phyloP scores from a whole-genome alignment of 805 yeast species.

The Teunomyces atbi region DNA sequence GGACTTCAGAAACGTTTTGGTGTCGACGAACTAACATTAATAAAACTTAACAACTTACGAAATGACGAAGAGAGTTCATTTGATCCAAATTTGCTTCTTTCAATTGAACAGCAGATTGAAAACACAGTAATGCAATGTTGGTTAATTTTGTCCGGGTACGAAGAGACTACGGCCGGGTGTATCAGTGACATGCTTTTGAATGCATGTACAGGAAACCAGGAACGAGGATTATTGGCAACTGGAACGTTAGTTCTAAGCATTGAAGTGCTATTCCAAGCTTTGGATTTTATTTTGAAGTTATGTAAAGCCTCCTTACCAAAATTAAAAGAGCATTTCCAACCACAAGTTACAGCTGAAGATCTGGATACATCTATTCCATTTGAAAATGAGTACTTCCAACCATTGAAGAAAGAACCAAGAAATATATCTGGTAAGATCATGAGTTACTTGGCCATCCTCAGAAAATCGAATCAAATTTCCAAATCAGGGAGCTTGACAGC shows the following conservation, averaged over 20 bases:
- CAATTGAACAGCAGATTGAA: slow-evolving; percentile 65
- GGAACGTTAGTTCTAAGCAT: slow-evolving; percentile 70
- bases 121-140: slow-evolving; percentile 63
- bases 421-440: slow-evolving; percentile 86
- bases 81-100: slow-evolving; percentile 50
- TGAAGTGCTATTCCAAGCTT: slow-evolving; percentile 72
- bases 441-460: slow-evolving; percentile 78
- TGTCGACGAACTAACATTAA: slow-evolving; percentile 11
- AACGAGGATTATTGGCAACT: slow-evolving; percentile 65
- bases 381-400: slow-evolving; percentile 33
- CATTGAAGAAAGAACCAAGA: slow-evolving; percentile 65
- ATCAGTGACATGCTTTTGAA: slow-evolving; percentile 88
- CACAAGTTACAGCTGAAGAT: slow-evolving; percentile 10
- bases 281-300: slow-evolving; percentile 44
- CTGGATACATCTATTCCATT: slow-evolving; percentile 10
- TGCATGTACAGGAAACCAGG: slow-evolving; percentile 72
- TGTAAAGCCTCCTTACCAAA: slow-evolving; percentile 9
- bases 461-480: slow-evolving; percentile 51
- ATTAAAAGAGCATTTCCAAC: slow-evolving; percentile 6
- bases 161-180: slow-evolving; percentile 84
- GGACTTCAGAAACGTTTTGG: slow-evolving; percentile 35
- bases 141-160: slow-evolving; percentile 84
- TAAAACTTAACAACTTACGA: slow-evolving; percentile 7
- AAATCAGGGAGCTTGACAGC: slow-evolving; percentile 52
- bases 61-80: slow-evolving; percentile 14